These are phyloP conservation scores for Mortierella sp. DNA, from an alignment of 371 early-diverging fungal genomes.

Conservation along the genomic window DNA sequence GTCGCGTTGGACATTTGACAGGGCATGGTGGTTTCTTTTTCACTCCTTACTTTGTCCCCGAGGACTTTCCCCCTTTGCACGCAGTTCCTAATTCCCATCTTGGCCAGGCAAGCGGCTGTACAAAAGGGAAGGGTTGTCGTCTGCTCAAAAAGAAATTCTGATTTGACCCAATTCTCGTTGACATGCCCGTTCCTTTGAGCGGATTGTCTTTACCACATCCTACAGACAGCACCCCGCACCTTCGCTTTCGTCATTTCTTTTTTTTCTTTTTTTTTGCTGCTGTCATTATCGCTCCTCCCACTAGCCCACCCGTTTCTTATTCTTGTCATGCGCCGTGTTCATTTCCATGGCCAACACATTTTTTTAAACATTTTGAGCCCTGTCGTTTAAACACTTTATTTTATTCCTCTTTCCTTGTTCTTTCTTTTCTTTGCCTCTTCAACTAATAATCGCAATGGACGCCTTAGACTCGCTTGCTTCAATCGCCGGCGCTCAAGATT, in stretches of 20 bases:
- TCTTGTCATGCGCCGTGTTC: not conserved
- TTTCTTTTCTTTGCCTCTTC: not conserved
- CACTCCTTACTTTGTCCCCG: too few species aligned
- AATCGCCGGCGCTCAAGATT: not conserved
- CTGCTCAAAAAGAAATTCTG: not conserved
- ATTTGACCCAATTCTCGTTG: not conserved
- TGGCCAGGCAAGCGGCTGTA: not conserved
- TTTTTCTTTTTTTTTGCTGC: not conserved
- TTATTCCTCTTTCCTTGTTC: not conserved
- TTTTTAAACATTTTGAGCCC: not conserved
- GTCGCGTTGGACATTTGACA: not conserved
- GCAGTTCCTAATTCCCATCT: not conserved
- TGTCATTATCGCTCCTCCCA: not conserved
- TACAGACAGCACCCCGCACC: not conserved
- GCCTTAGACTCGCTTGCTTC: constrained; percentile 15
- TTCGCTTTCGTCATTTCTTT: not conserved
- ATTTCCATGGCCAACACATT: not conserved
- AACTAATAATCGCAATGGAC: constrained; percentile 18
- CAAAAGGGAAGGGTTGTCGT: not conserved
- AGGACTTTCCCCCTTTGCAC: too few species aligned
- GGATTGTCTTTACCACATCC: not conserved
- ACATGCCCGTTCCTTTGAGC: not conserved
- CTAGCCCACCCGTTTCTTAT: not conserved
- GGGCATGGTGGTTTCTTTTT: not conserved
- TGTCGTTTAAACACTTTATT: not conserved